Evolutionary conservation across 176 grass and related monocot species (phyloP).

Genomic region (Secale cereale): DNA sequence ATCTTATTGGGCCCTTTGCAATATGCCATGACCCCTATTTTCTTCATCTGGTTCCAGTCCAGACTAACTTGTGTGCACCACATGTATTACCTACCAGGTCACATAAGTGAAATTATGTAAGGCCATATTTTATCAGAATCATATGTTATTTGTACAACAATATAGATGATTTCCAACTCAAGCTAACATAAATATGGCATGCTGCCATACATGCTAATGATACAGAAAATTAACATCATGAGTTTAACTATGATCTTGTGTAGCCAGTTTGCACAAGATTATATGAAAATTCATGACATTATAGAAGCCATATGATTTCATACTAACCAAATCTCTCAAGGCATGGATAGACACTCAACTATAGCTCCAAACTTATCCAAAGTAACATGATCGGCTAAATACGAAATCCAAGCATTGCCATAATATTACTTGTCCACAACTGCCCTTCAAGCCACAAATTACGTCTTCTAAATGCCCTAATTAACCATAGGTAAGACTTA

Average conservation of each 20-base stretch:
- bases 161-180: not conserved
- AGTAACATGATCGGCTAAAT: no score
- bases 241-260: not conserved
- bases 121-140: no score
- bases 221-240: not conserved
- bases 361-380: not conserved
- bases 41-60: not conserved
- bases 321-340: not conserved
- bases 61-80: no score
- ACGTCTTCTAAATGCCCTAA: not conserved
- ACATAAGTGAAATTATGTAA: no score
- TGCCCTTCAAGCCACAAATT: not conserved
- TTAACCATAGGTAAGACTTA: not conserved
- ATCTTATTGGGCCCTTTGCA: conserved; percentile 52
- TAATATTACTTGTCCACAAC: not conserved
- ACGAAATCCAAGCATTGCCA: not conserved
- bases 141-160: not conserved
- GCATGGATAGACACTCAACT: not conserved
- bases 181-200: not conserved
- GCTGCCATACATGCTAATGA: not conserved
- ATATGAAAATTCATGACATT: not conserved
- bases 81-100: no score
- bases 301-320: not conserved
- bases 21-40: conserved; percentile 43
- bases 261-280: not conserved